These are phyloP conservation scores for Blastobotrys americana DNA, from an alignment of 805 yeast species.

Conservation along the genomic window DNA sequence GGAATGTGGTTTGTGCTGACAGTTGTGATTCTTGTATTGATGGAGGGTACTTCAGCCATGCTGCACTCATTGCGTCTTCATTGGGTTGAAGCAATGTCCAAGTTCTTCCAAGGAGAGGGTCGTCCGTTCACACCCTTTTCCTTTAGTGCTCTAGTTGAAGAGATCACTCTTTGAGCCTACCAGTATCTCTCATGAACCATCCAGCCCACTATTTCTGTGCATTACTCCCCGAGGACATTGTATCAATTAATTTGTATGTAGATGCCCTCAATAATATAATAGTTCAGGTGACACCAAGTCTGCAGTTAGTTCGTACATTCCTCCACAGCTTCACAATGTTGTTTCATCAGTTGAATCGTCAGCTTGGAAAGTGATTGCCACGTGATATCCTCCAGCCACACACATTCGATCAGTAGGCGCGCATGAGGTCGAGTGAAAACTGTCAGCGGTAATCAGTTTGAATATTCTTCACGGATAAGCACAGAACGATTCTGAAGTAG, in stretches of 20 bases:
- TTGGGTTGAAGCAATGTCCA: constrained; percentile 99
- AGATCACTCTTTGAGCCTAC: background rate
- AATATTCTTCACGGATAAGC: too few relatives aligned
- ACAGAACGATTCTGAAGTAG: too few relatives aligned
- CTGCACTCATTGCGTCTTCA: constrained; percentile 95
- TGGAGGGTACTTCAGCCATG: constrained; percentile 99
- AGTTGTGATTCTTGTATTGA: constrained; percentile 80
- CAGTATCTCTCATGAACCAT: too few relatives aligned
- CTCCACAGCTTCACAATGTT: background rate
- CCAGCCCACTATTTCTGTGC: too few relatives aligned
- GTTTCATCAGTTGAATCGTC: background rate
- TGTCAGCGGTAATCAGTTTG: too few relatives aligned
- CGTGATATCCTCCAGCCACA: too few relatives aligned
- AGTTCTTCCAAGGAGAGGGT: constrained; percentile 97
- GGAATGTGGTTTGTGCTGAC: constrained; percentile 94
- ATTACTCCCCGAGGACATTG: too few relatives aligned
- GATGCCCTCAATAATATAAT: too few relatives aligned
- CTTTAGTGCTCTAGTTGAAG: constrained; percentile 33
- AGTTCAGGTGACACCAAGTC: too few relatives aligned
- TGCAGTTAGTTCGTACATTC: background rate
- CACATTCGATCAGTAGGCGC: too few relatives aligned
- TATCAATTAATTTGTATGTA: background rate
- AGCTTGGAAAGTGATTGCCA: too few relatives aligned
- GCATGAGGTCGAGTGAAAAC: too few relatives aligned
- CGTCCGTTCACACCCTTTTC: constrained; percentile 82